phyloP scores from a whole-genome alignment of 2,329 filamentous ascomycete species.

The Elsinoe australis region DNA sequence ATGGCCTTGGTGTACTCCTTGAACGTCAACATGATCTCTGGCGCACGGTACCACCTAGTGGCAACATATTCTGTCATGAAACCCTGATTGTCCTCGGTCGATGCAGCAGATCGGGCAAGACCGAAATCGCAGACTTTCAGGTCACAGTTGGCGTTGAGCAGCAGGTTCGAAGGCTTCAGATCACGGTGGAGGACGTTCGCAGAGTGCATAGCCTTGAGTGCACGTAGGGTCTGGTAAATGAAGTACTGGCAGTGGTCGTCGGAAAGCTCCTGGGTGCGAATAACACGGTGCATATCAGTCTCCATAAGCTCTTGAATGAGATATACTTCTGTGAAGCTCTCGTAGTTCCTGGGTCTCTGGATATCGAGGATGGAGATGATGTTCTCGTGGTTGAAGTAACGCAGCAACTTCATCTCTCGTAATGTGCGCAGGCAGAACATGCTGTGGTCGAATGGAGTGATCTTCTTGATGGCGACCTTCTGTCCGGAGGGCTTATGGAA shows the following conservation, averaged over 20 bases:
- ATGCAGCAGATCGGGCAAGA: slow-evolving; percentile 83
- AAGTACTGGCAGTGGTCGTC: slow-evolving; percentile 99
- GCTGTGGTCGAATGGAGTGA: slow-evolving; percentile 96
- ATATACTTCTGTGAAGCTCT: slow-evolving; percentile 95
- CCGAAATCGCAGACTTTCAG: slow-evolving; percentile 99
- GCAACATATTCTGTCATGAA: slow-evolving; percentile 99
- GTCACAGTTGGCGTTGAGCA: slow-evolving; percentile 97
- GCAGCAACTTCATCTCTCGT: slow-evolving; percentile 96
- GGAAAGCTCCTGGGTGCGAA: slow-evolving; percentile 94
- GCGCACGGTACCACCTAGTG: slow-evolving; percentile 96
- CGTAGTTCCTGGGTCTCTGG: slow-evolving; percentile 93
- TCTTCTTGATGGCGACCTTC: slow-evolving; percentile 99
- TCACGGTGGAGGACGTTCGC: slow-evolving; percentile 97
- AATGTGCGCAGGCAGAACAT: slow-evolving; percentile 77
- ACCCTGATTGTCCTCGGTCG: slow-evolving; percentile 97
- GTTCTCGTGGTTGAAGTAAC: slow-evolving; percentile 99
- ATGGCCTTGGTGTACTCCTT: slow-evolving; percentile 99
- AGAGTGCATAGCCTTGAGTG: slow-evolving; percentile 98
- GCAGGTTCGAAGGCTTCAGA: slow-evolving; percentile 91
- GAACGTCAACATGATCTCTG: slow-evolving; percentile 99
- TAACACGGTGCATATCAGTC: slow-evolving; percentile 98
- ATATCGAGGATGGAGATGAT: slow-evolving; percentile 99
- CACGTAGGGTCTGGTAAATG: slow-evolving; percentile 97
- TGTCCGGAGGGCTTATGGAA: slow-evolving; percentile 96
- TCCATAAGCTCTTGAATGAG: slow-evolving; percentile 99